Conservation (phyloP, 2,329 filamentous ascomycete genomes). For the Capronia epimyces region DNA sequence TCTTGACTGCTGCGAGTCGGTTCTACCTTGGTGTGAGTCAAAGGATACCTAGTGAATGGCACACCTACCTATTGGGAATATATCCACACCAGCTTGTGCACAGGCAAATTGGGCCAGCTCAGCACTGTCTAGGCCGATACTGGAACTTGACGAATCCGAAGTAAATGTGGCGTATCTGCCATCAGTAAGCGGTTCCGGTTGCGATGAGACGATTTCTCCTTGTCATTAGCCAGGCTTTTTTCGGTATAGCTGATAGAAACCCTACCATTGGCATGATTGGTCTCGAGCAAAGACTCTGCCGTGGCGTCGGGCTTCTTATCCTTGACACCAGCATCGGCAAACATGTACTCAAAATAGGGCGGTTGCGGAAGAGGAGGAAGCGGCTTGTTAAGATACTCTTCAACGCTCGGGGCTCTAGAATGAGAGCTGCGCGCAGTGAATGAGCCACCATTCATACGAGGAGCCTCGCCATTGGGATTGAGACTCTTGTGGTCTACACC, state of each 20-base stretch:
- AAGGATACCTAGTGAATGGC: not conserved
- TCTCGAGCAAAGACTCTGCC: not conserved
- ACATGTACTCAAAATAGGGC: constrained; percentile 17
- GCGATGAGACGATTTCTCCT: no score
- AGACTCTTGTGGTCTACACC: not conserved
- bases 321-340: constrained; percentile 13
- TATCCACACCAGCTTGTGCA: constrained; percentile 11
- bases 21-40: not conserved
- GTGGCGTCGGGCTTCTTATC: not conserved
- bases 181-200: not conserved
- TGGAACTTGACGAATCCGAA: not conserved
- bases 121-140: constrained; percentile 1
- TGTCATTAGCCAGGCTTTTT: no score
- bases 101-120: constrained; percentile 11
- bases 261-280: not conserved
- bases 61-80: constrained; percentile 11
- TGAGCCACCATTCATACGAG: constrained; percentile 1
- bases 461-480: not conserved
- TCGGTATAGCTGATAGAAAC: no score
- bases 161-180: not conserved
- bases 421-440: not conserved
- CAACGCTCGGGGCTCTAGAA: constrained; percentile 2
- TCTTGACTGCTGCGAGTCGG: not conserved
- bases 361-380: constrained; percentile 17
- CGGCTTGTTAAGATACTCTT: constrained; percentile 21